Conservation (phyloP, 2,329 filamentous ascomycete species). For the Ascochyta fabae region DNA sequence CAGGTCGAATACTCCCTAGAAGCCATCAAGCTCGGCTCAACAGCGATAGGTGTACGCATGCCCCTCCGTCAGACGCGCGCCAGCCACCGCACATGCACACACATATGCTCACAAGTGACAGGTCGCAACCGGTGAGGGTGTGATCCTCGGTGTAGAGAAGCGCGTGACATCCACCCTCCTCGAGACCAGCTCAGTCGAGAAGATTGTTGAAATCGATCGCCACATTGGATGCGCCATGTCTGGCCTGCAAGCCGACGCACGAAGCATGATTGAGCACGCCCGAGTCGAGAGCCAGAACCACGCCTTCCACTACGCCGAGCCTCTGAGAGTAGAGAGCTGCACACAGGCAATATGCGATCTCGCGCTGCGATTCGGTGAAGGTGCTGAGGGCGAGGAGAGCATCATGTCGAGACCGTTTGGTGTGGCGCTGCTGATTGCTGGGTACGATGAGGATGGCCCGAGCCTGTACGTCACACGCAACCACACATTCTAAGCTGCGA, state of each 20-base stretch:
- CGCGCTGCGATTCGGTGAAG: constrained; percentile 94
- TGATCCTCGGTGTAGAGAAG: constrained; percentile 98
- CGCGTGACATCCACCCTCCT: constrained; percentile 96
- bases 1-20: constrained; percentile 99
- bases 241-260: constrained; percentile 94
- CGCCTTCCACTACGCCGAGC: constrained; percentile 97
- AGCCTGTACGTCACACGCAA: constrained; percentile 67
- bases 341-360: constrained; percentile 99
- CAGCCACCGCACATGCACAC: neutral
- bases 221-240: constrained; percentile 99
- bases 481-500: neutral
- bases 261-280: constrained; percentile 97
- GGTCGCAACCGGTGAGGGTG: constrained; percentile 91
- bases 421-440: constrained; percentile 93
- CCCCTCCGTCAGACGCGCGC: neutral
- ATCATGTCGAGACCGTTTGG: constrained; percentile 98
- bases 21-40: constrained; percentile 98
- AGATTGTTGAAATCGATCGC: constrained; percentile 99
- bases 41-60: constrained; percentile 82
- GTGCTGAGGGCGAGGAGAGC: constrained; percentile 95
- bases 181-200: constrained; percentile 97
- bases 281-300: constrained; percentile 97
- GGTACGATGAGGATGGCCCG: constrained; percentile 95
- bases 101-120: constrained; percentile 38
- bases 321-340: constrained; percentile 93